Percentiles rank a stretch among this genome's conserved stretches.
Evolutionary conservation across 805 yeast genomes (phyloP).

Genomic region (Nakazawaea siamensis): DNA sequence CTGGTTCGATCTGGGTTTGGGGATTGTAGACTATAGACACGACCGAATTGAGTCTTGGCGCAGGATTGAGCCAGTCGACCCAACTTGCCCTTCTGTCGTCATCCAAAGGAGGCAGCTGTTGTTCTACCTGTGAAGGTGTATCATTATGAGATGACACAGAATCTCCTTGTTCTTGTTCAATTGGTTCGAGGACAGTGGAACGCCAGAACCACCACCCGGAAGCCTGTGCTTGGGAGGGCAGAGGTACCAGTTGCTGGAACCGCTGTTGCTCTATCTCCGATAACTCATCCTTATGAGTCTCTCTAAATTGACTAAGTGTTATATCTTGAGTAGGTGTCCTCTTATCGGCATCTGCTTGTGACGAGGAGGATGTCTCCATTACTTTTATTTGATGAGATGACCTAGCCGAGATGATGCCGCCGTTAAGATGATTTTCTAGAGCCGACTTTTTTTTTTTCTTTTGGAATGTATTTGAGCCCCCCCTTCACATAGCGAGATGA

Average conservation of each 20-base stretch:
- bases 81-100: conserved; percentile 6
- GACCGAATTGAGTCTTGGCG: conserved; percentile 7
- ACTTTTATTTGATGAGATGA: too few species aligned
- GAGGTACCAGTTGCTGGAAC: background rate
- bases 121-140: too few species aligned
- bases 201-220: conserved; percentile 7
- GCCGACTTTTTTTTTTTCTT: too few species aligned
- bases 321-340: too few species aligned
- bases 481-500: too few species aligned
- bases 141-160: background rate
- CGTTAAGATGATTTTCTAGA: too few species aligned
- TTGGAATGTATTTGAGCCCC: too few species aligned
- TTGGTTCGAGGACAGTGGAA: background rate
- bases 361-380: too few species aligned
- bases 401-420: too few species aligned
- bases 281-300: conserved; percentile 4
- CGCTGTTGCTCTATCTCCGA: background rate
- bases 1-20: background rate
- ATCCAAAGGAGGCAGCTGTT: too few species aligned
- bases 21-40: conserved; percentile 8
- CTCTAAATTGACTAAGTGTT: conserved; percentile 9
- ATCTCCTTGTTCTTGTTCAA: background rate
- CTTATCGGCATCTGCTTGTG: too few species aligned
- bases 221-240: background rate
- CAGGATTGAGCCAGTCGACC: conserved; percentile 9